phyloP scores from a whole-genome alignment of 2,329 filamentous ascomycete genomes.

The Hymenoscyphus scutula region DNA sequence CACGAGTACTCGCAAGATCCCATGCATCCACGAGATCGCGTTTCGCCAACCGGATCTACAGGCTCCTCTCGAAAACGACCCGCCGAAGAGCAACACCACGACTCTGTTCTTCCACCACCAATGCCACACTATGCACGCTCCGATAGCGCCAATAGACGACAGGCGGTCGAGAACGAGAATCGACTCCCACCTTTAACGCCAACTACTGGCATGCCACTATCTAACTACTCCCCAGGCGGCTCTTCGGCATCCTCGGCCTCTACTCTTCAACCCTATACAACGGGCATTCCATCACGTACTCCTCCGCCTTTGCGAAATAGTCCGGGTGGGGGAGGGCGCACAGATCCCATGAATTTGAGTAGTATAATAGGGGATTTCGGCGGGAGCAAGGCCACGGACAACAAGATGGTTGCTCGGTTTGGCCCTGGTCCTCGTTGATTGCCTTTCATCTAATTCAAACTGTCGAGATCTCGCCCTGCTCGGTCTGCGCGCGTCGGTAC shows the following conservation, averaged over 20 bases:
- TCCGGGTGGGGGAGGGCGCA: conserved; percentile 27
- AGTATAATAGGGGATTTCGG: conserved; percentile 31
- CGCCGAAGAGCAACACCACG: conserved; percentile 35
- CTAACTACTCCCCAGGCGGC: conserved; percentile 35
- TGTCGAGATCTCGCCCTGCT: not conserved
- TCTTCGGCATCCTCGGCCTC: conserved; percentile 35
- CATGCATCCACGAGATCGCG: not conserved
- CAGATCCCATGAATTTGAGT: conserved; percentile 36
- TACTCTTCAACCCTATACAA: conserved; percentile 29
- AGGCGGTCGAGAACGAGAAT: conserved; percentile 34
- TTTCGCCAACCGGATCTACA: not conserved
- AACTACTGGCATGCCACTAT: conserved; percentile 22
- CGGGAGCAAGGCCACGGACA: not conserved
- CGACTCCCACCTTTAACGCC: conserved; percentile 37
- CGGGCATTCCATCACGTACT: conserved; percentile 30
- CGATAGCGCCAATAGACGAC: conserved; percentile 29
- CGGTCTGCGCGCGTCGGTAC: not conserved
- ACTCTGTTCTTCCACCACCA: conserved; percentile 39
- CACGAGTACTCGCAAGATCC: not conserved
- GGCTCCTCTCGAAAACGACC: conserved; percentile 33
- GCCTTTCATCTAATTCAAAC: not conserved
- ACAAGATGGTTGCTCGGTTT: not conserved
- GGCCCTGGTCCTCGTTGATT: not conserved
- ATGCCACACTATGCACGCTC: conserved; percentile 32
- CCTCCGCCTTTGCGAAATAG: conserved; percentile 34